Conservation (phyloP, 2,329 filamentous ascomycete genomes). For the Talaromyces verruculosus region DNA sequence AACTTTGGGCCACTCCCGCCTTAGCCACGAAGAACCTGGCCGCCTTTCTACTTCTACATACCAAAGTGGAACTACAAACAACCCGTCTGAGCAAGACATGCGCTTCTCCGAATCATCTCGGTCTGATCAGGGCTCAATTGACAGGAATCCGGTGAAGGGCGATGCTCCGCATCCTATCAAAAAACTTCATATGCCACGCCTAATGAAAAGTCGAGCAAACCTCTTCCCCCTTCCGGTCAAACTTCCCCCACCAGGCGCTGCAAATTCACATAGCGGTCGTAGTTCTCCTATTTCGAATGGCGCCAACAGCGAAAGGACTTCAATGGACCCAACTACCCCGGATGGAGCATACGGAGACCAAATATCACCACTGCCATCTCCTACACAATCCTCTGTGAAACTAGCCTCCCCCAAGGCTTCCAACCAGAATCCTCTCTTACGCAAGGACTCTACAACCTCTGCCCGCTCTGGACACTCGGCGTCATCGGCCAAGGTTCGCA, state of each 20-base stretch:
- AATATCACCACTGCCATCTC: conserved; percentile 47
- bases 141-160: conserved; percentile 57
- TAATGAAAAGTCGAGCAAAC: conserved; percentile 71
- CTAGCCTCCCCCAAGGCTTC: conserved; percentile 45
- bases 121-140: conserved; percentile 78
- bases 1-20: conserved; percentile 36
- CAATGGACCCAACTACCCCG: conserved; percentile 30
- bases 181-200: conserved; percentile 74
- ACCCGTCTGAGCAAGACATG: conserved; percentile 62
- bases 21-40: conserved; percentile 63
- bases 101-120: conserved; percentile 82
- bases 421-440: conserved; percentile 49
- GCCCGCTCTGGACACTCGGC: conserved; percentile 64
- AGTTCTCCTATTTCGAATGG: conserved; percentile 18
- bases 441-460: conserved; percentile 63
- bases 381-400: conserved; percentile 55
- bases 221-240: conserved; percentile 89
- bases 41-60: conserved; percentile 51
- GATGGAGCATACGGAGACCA: conserved; percentile 34
- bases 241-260: conserved; percentile 50
- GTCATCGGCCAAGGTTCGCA: conserved; percentile 55
- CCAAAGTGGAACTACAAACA: conserved; percentile 52
- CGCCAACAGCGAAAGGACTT: conserved; percentile 21
- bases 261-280: conserved; percentile 27
- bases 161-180: conserved; percentile 64